These are phyloP conservation scores for Backusella mclennaniae DNA, from an alignment of 192 early-diverging fungal species.

Conservation along the genomic window DNA sequence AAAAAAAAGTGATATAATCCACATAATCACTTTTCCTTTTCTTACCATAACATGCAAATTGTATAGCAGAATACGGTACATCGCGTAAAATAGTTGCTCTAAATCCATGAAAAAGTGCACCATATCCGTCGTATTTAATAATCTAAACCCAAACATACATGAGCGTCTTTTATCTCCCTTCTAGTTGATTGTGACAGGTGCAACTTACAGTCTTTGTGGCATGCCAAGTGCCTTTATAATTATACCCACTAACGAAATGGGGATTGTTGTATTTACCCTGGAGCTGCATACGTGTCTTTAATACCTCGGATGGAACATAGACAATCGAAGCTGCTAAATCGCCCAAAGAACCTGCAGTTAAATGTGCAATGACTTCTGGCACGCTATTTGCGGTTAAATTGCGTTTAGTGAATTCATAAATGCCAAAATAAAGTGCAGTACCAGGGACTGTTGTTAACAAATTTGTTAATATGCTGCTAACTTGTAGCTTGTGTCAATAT, in stretches of 20 bases:
- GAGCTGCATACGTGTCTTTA: conserved; percentile 79
- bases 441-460: conserved; percentile 42
- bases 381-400: conserved; percentile 41
- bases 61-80: conserved; percentile 57
- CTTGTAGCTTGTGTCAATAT: background rate
- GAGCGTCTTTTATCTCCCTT: background rate
- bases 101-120: conserved; percentile 57
- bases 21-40: background rate
- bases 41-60: conserved; percentile 62
- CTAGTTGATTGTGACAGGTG: background rate
- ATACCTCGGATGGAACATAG: conserved; percentile 59
- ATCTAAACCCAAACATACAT: conserved; percentile 32
- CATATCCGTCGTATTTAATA: conserved; percentile 61
- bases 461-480: background rate
- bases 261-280: conserved; percentile 76
- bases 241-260: conserved; percentile 64
- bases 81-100: conserved; percentile 55
- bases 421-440: conserved; percentile 56
- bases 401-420: conserved; percentile 57
- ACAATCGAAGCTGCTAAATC: conserved; percentile 56
- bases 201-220: conserved; percentile 51
- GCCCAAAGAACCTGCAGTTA: conserved; percentile 54
- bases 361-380: conserved; percentile 52
- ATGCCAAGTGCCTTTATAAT: conserved; percentile 66
- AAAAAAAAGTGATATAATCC: background rate